Evolutionary conservation across 441 rosid genomes (phyloP).

Genomic region (Adansonia madagascariensis): DNA sequence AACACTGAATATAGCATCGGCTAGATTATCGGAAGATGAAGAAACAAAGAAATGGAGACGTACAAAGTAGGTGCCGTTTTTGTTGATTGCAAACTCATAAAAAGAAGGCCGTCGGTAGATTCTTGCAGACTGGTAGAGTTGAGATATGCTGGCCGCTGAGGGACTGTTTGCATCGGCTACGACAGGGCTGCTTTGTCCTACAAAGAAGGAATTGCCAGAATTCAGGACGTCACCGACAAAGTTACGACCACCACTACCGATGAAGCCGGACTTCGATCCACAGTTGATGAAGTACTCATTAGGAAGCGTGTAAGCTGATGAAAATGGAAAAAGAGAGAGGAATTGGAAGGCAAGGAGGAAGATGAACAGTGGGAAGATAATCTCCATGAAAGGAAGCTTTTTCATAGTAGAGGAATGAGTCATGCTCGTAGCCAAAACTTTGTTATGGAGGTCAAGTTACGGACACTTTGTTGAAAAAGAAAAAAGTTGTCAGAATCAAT

Average conservation of each 20-base stretch:
- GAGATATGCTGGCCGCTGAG: conserved; percentile 21
- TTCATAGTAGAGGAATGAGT: conserved; percentile 14
- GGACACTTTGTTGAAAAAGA: background rate
- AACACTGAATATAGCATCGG: conserved; percentile 52
- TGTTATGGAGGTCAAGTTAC: background rate
- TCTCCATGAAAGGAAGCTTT: background rate
- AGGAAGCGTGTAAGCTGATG: conserved; percentile 34
- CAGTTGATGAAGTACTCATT: conserved; percentile 50
- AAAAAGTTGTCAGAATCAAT: background rate
- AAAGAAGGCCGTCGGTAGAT: conserved; percentile 34
- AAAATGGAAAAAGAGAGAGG: background rate
- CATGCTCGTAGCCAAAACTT: background rate
- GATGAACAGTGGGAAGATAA: background rate
- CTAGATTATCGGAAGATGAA: conserved; percentile 35
- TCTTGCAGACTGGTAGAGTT: conserved; percentile 54
- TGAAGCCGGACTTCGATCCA: conserved; percentile 39
- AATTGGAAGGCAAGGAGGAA: conserved; percentile 26
- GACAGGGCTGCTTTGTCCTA: conserved; percentile 22
- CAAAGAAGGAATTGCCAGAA: conserved; percentile 29
- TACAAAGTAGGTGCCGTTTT: conserved; percentile 42
- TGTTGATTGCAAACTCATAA: conserved; percentile 42
- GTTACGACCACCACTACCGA: conserved; percentile 8
- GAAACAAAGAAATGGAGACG: conserved; percentile 56
- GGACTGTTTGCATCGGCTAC: background rate
- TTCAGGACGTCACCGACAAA: conserved; percentile 39